phyloP scores from a whole-genome alignment of 768 basidiomycete species.

The Amylocystis lapponica region DNA sequence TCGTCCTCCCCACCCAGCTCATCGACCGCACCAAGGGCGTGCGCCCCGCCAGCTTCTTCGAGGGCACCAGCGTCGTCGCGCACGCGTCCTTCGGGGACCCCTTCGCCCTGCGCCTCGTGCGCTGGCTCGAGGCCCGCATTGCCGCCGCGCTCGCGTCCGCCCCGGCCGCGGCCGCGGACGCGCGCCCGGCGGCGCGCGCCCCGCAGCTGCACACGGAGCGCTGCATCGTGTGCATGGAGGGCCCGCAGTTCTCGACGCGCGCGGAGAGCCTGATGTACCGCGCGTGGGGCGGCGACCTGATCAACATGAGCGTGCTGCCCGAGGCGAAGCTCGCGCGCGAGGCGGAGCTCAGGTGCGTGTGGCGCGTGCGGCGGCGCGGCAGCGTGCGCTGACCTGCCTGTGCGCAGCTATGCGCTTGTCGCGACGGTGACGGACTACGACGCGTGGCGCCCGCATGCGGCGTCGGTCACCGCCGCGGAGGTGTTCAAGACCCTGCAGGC shows the following conservation, averaged over 20 bases:
- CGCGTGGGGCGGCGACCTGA: slow-evolving; percentile 86
- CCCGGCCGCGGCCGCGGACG: slow-evolving; percentile 1
- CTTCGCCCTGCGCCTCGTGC: slow-evolving; percentile 59
- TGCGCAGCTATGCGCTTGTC: slow-evolving; percentile 79
- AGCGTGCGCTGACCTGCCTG: not conserved
- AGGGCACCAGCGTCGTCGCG: slow-evolving; percentile 74
- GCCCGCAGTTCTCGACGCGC: slow-evolving; percentile 95
- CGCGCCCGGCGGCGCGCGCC: slow-evolving; percentile 39
- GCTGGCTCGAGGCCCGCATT: slow-evolving; percentile 64
- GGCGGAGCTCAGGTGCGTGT: slow-evolving; percentile 79
- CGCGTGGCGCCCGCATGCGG: slow-evolving; percentile 80
- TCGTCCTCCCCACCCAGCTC: slow-evolving; percentile 84
- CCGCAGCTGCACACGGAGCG: slow-evolving; percentile 75
- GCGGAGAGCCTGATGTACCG: slow-evolving; percentile 96
- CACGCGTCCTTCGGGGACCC: slow-evolving; percentile 95
- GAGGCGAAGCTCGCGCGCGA: slow-evolving; percentile 97
- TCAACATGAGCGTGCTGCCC: slow-evolving; percentile 96
- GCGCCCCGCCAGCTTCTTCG: slow-evolving; percentile 85
- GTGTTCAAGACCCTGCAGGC: slow-evolving; percentile 83
- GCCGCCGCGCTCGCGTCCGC: slow-evolving; percentile 48
- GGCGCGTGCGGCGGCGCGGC: not conserved
- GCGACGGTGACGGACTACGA: slow-evolving; percentile 94
- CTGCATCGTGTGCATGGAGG: slow-evolving; percentile 95
- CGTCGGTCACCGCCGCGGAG: slow-evolving; percentile 83
- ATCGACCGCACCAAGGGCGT: slow-evolving; percentile 96